phyloP scores from a whole-genome alignment of 2,329 filamentous ascomycete genomes.

The Leptoxyphium fumago region DNA sequence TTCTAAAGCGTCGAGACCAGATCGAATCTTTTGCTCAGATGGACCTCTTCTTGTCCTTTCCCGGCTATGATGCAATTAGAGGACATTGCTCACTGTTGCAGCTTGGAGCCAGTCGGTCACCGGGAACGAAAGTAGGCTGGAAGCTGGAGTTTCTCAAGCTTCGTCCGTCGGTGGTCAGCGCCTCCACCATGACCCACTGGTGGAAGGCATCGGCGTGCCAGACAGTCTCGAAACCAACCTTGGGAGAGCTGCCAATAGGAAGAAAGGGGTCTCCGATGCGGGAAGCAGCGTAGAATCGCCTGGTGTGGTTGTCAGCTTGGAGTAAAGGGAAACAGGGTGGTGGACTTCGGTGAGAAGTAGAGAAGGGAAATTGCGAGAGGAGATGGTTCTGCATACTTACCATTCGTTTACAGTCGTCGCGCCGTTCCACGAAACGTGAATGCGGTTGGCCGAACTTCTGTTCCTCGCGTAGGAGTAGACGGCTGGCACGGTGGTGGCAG shows the following conservation, averaged over 20 bases:
- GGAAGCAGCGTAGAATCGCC: slow-evolving; percentile 30
- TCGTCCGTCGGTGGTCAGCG: slow-evolving; percentile 7
- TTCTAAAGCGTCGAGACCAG: too few species aligned
- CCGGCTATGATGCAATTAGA: not conserved
- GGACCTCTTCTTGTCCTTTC: too few species aligned
- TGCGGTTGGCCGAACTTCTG: slow-evolving; percentile 11
- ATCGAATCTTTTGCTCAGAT: too few species aligned
- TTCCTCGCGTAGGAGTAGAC: slow-evolving; percentile 19
- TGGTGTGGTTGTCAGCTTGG: not conserved
- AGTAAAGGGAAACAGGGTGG: too few species aligned
- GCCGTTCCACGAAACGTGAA: slow-evolving; percentile 38
- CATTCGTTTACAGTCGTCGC: slow-evolving; percentile 26
- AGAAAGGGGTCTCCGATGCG: slow-evolving; percentile 7
- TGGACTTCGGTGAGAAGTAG: too few species aligned
- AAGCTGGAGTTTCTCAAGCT: slow-evolving; percentile 13
- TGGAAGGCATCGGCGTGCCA: slow-evolving; percentile 7
- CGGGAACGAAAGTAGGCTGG: slow-evolving; percentile 10
- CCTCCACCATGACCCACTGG: slow-evolving; percentile 11
- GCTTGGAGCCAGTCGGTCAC: not conserved
- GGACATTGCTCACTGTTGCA: not conserved
- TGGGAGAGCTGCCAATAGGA: slow-evolving; percentile 3
- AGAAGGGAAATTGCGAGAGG: too few species aligned
- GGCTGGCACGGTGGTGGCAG: slow-evolving; percentile 22
- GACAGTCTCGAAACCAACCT: slow-evolving; percentile 12
- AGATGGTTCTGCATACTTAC: not conserved